phyloP scores from a whole-genome alignment of 31 red algal genomes.

The Endocladia muricata region DNA sequence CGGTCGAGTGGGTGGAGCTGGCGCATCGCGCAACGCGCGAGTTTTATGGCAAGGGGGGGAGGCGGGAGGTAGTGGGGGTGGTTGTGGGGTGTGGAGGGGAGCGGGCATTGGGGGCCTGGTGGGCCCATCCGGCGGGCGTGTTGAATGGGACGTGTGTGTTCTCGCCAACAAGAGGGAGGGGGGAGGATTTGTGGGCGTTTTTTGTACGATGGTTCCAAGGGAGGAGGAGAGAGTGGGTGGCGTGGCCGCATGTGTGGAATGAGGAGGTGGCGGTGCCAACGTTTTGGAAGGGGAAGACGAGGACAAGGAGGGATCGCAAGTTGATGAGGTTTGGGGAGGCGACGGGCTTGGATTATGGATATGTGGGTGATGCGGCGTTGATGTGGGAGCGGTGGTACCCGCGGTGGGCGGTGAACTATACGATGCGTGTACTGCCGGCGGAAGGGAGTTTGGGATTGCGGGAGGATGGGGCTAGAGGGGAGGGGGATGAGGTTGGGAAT shows the following conservation, averaged over 20 bases:
- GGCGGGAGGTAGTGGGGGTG: constrained; percentile 18
- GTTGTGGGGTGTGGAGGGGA: constrained; percentile 40
- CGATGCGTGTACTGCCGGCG: constrained; percentile 27
- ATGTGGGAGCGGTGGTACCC: constrained; percentile 47
- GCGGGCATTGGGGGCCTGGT: constrained; percentile 12
- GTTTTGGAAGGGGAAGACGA: constrained; percentile 26
- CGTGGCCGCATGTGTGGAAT: constrained; percentile 53
- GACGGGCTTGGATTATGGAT: constrained; percentile 32
- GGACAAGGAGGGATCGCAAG: constrained; percentile 7
- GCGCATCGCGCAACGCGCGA: constrained; percentile 7
- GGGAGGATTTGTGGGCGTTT: constrained; percentile 33
- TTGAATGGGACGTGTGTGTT: constrained; percentile 40
- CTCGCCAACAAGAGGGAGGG: constrained; percentile 10
- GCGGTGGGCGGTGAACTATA: constrained; percentile 40
- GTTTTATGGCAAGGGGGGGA: constrained; percentile 27
- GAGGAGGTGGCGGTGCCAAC: constrained; percentile 5
- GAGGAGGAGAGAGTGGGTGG: constrained; percentile 46
- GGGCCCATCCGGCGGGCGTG: constrained; percentile 20
- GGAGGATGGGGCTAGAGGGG: neutral
- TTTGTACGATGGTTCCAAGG: constrained; percentile 39
- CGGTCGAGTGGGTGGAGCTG: constrained; percentile 19
- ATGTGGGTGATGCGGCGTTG: constrained; percentile 14
- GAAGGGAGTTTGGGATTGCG: constrained; percentile 22
- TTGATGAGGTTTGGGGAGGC: constrained; percentile 26
- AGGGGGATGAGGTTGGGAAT: neutral